Conservation (phyloP, 2,329 filamentous ascomycete genomes). For the Raffaelea deltoideospora region DNA sequence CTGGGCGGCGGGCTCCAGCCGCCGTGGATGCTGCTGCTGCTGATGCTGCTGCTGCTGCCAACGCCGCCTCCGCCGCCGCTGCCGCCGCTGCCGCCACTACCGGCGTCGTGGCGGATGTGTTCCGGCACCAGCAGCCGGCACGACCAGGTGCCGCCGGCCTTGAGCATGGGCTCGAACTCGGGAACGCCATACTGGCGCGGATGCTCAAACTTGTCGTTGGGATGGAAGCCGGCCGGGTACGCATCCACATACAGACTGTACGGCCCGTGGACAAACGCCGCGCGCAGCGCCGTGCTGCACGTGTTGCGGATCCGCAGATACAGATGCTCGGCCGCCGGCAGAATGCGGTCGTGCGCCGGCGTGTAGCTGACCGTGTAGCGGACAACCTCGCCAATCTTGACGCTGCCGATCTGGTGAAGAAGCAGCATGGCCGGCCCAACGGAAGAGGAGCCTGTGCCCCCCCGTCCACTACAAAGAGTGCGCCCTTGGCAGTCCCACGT, state of each 20-base stretch:
- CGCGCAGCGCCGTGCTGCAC: constrained; percentile 75
- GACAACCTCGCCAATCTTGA: constrained; percentile 89
- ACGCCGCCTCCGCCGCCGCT: neutral
- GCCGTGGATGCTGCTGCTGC: constrained; percentile 13
- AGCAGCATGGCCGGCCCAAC: constrained; percentile 53
- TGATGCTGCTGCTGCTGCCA: neutral
- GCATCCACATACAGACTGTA: constrained; percentile 82
- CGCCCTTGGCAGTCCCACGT: too few species aligned
- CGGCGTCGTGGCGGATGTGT: constrained; percentile 52
- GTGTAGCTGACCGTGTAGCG: constrained; percentile 89
- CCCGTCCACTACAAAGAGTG: too few species aligned
- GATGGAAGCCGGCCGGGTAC: constrained; percentile 70
- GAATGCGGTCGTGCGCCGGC: constrained; percentile 73
- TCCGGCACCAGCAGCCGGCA: constrained; percentile 70
- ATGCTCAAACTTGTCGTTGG: constrained; percentile 61
- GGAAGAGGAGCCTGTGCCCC: too few species aligned
- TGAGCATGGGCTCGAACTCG: constrained; percentile 91
- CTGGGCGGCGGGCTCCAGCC: too few species aligned
- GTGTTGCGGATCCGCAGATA: constrained; percentile 86
- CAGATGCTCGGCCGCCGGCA: constrained; percentile 68
- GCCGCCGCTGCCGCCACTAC: constrained; percentile 27
- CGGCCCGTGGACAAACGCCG: constrained; percentile 90
- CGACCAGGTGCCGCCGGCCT: constrained; percentile 79
- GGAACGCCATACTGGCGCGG: constrained; percentile 61
- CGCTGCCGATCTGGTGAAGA: constrained; percentile 75